Conservation (phyloP, 1,284 basidiomycete genomes). For the Ganoderma resinaceum region DNA sequence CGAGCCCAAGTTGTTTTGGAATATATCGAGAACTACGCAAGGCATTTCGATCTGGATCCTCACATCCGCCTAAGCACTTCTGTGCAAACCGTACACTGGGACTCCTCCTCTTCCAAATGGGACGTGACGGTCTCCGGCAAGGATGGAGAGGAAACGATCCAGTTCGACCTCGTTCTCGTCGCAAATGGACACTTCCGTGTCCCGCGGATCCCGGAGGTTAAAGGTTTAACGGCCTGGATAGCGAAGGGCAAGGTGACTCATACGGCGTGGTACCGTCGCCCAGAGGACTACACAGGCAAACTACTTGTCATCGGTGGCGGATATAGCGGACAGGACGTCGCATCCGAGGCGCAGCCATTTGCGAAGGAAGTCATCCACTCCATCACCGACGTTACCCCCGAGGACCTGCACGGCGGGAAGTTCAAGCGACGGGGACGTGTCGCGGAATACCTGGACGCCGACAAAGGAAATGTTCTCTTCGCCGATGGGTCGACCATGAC, state of each 20-base stretch:
- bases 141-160: constrained; percentile 35
- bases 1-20: constrained; percentile 58
- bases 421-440: constrained; percentile 55
- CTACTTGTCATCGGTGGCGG: constrained; percentile 76
- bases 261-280: constrained; percentile 70
- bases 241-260: constrained; percentile 57
- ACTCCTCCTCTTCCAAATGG: constrained; percentile 48
- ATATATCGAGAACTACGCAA: constrained; percentile 68
- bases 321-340: constrained; percentile 73
- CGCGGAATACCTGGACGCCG: constrained; percentile 46
- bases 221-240: constrained; percentile 70
- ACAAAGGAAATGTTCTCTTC: constrained; percentile 60
- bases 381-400: constrained; percentile 44
- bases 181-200: constrained; percentile 77
- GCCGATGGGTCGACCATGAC: constrained; percentile 63
- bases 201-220: constrained; percentile 65
- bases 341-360: constrained; percentile 56
- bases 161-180: constrained; percentile 71
- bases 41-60: constrained; percentile 59
- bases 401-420: constrained; percentile 42
- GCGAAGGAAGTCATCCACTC: constrained; percentile 64
- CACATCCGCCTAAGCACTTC: constrained; percentile 62
- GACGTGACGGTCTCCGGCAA: constrained; percentile 40
- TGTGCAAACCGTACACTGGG: constrained; percentile 54
- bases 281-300: constrained; percentile 50